These are phyloP conservation scores for Heracleum sosnowskyi DNA, from an alignment of 129 eudicot genomes.

Conservation along the genomic window DNA sequence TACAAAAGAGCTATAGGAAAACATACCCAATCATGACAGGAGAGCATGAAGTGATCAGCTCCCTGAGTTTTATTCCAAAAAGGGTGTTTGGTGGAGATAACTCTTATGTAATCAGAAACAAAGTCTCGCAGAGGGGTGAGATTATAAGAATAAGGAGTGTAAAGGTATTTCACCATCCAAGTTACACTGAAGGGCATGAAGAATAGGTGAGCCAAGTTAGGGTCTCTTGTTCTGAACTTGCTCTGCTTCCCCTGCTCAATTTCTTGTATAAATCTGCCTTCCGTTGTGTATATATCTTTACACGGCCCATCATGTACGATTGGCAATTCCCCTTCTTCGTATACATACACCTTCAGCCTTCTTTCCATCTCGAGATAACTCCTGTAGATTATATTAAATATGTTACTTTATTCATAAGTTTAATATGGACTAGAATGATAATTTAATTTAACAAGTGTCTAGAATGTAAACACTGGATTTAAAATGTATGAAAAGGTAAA, in stretches of 20 bases:
- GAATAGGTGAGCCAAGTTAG: slow-evolving; percentile 59
- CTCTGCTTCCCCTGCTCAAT: slow-evolving; percentile 46
- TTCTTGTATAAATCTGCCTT: slow-evolving; percentile 81
- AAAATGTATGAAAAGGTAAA: not conserved
- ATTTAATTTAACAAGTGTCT: not conserved
- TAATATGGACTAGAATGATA: not conserved
- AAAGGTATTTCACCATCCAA: slow-evolving; percentile 76
- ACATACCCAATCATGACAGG: slow-evolving; percentile 94
- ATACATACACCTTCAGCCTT: slow-evolving; percentile 64
- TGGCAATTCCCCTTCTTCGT: slow-evolving; percentile 81
- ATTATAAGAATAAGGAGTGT: slow-evolving; percentile 47
- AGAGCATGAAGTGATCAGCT: slow-evolving; percentile 93
- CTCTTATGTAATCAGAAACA: slow-evolving; percentile 67
- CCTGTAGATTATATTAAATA: slow-evolving; percentile 21
- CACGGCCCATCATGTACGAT: slow-evolving; percentile 87
- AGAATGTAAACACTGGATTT: not conserved
- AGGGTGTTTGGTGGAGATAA: slow-evolving; percentile 70
- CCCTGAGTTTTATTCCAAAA: slow-evolving; percentile 80
- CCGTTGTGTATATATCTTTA: slow-evolving; percentile 77
- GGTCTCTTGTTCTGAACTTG: slow-evolving; percentile 49
- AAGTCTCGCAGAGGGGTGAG: slow-evolving; percentile 49
- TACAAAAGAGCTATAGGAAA: too few relatives aligned
- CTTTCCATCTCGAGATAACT: slow-evolving; percentile 87
- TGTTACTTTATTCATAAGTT: not conserved
- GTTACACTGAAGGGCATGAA: slow-evolving; percentile 94